Base-by-base conservation (phyloP, 495 filamentous ascomycete species). In the Aspergillus nidulans region DNA sequence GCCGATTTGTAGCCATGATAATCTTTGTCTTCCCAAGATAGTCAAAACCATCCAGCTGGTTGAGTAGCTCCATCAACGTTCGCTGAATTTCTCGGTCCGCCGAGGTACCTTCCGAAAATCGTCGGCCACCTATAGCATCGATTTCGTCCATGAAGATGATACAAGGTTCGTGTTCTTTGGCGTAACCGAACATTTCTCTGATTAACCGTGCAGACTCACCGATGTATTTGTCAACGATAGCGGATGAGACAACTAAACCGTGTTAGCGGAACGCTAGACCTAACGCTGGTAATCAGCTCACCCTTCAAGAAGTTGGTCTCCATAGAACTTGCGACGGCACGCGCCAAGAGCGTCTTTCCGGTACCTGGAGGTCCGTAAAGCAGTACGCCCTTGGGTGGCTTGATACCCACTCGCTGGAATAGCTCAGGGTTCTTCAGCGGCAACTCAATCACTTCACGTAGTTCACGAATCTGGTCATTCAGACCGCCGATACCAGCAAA, bases 91-190 rank as follows among this genome's bases (percentile, higher is more conserved):
- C 95, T 60, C 95, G 87, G 76, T 99, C 95, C 21, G 95, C 95
- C 28, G 90, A 95, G 53, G 95, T 99, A 60, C 95, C 95, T 69
- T 99, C 95, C n/a, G 89, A 95, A 66, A 99, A 99, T 60, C 95
- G 83, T 63, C 95, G 84, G 51, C 95, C 95, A 67, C 95, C 95
- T 66, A 99, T 99, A 63, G 95, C 95, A 66, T 99, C 95, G 69
- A 99, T 99, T 70, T 99, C 95, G 78, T 99, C 95, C 95, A 99
- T 99, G 83, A 99, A 99, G 73, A 99, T 99, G 67, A 99, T 97
- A 71, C 95, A 99, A 41, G 95, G 95, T 69, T 99, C 95, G 70
- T 99, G 95, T 71, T 99, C 95, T 72, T 97, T 97, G 55, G 95
- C 95, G 68, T 99, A 99, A 45, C 95, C 95, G 64, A 99, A 99